Percentiles rank a stretch among this genome's conserved stretches.
These are phyloP conservation scores for Eragrostis curvula DNA, from an alignment of 176 grass and related monocot genomes.

Conservation along the genomic window DNA sequence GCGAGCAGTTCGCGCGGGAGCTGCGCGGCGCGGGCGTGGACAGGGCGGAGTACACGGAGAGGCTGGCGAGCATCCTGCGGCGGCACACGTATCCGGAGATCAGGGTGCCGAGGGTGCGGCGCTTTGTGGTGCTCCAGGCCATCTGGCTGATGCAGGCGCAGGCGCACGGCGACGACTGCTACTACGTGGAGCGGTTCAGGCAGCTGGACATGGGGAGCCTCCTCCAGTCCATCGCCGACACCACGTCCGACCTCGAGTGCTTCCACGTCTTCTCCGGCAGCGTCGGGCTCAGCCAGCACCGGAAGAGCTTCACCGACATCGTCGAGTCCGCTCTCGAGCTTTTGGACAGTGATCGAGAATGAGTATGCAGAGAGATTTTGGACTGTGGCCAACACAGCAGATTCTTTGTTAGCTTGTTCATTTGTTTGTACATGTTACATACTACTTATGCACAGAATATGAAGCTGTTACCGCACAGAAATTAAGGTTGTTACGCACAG, in stretches of 20 bases:
- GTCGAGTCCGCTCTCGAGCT: background rate
- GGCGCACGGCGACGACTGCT: background rate
- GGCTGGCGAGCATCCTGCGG: background rate
- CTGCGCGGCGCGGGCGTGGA: background rate
- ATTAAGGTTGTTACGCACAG: no score
- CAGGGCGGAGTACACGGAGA: background rate
- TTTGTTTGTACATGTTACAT: no score
- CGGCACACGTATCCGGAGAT: conserved; percentile 13
- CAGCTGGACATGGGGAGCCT: conserved; percentile 44
- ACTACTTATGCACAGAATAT: no score
- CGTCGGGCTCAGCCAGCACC: background rate
- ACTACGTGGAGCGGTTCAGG: conserved; percentile 30
- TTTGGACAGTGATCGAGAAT: no score
- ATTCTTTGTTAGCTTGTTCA: no score
- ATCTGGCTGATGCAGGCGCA: conserved; percentile 53
- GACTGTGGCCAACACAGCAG: no score
- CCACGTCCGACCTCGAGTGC: background rate
- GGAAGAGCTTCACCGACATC: background rate
- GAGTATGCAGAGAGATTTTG: no score
- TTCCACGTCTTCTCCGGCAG: background rate
- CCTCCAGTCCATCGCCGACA: background rate
- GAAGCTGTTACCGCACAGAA: no score
- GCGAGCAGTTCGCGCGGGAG: background rate
- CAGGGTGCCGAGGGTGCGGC: conserved; percentile 53
- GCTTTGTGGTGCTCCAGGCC: conserved; percentile 47